phyloP scores from a whole-genome alignment of 179 eudicot species.

The Gypsophila paniculata region DNA sequence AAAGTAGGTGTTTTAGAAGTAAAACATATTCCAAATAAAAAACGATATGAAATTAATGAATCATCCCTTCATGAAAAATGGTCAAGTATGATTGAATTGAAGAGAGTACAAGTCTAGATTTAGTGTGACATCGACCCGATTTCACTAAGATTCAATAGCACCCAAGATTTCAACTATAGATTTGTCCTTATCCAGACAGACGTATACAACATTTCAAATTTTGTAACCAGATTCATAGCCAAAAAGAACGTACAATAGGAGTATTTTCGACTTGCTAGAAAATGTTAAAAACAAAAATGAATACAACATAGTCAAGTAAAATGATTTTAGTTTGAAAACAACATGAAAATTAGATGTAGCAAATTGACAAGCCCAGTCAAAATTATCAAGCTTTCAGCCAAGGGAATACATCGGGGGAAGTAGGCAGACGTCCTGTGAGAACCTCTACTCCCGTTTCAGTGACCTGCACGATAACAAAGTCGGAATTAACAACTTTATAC shows the following conservation, averaged over 20 bases:
- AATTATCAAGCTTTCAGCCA: slow-evolving; percentile 46
- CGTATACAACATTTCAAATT: not conserved
- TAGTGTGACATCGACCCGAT: too few relatives aligned
- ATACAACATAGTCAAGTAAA: not conserved
- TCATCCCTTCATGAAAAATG: too few relatives aligned
- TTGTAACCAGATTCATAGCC: not conserved
- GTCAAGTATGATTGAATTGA: too few relatives aligned
- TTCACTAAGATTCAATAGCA: too few relatives aligned
- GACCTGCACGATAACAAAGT: slow-evolving; percentile 44
- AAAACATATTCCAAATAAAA: too few relatives aligned
- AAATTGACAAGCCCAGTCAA: not conserved
- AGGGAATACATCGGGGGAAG: slow-evolving; percentile 84
- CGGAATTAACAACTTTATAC: too few relatives aligned
- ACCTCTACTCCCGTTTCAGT: slow-evolving; percentile 93
- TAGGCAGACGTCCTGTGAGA: slow-evolving; percentile 79
- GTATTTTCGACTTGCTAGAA: not conserved
- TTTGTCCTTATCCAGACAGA: not conserved
- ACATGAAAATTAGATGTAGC: not conserved
- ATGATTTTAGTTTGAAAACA: not conserved
- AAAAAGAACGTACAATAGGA: not conserved
- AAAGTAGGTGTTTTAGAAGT: too few relatives aligned
- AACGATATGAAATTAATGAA: too few relatives aligned
- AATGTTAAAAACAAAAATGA: not conserved
- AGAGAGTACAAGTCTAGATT: too few relatives aligned
- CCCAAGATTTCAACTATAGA: too few relatives aligned